Conservation (phyloP, 2,329 filamentous ascomycete genomes). For the Cladosporium velox region DNA sequence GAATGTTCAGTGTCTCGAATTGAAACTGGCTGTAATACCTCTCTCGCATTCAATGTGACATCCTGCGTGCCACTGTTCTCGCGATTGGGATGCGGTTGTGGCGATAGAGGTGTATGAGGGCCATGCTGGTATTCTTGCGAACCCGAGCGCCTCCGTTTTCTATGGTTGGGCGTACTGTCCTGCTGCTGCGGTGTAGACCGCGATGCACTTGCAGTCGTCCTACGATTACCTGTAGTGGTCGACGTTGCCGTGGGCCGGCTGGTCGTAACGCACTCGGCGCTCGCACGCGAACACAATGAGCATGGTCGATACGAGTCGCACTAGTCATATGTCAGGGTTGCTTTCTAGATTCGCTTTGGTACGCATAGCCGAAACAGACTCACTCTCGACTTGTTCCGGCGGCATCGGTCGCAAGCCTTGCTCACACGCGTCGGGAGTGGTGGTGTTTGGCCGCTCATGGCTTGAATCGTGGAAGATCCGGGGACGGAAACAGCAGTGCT, state of each 20-base stretch:
- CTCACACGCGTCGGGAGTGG: conserved; percentile 30
- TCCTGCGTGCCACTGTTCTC: not conserved
- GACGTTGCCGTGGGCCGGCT: not conserved
- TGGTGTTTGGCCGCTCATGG: not conserved
- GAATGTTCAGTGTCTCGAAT: not conserved
- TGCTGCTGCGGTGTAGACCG: not conserved
- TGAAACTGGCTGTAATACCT: not conserved
- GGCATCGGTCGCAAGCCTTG: conserved; percentile 39
- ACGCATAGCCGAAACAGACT: not conserved
- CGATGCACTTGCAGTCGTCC: not conserved
- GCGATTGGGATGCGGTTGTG: not conserved
- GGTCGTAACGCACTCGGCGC: conserved; percentile 36
- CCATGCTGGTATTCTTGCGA: not conserved
- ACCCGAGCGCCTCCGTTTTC: not conserved
- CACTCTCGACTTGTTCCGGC: conserved; percentile 38
- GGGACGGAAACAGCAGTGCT: not conserved
- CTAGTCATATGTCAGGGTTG: conserved; percentile 15
- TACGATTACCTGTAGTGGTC: not conserved
- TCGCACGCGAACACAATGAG: conserved; percentile 38
- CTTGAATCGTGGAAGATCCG: not conserved
- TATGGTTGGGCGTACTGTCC: not conserved
- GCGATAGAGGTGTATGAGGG: not conserved
- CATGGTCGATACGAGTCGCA: conserved; percentile 41
- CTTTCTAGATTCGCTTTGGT: too few relatives aligned
- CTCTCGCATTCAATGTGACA: not conserved